A percentile compares a stretch with the other conserved stretches of the same genome.
phyloP scores from a whole-genome alignment of 2,329 filamentous ascomycete species.

The Penicillium sp. region DNA sequence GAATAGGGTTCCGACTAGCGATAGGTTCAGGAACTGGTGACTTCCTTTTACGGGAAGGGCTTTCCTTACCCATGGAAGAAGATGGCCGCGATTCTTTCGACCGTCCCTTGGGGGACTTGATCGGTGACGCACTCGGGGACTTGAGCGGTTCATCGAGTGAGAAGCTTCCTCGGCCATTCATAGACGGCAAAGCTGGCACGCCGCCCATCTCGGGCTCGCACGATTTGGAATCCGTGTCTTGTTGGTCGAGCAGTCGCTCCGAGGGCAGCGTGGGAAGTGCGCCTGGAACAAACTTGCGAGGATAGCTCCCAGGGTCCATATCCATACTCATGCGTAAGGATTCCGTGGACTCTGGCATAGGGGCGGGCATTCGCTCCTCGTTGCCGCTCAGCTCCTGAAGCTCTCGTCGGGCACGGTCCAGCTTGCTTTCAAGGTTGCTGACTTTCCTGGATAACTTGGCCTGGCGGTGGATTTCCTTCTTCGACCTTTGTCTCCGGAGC shows the following conservation, averaged over 20 bases:
- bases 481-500: conserved; percentile 49
- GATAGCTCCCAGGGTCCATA: conserved; percentile 25
- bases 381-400: conserved; percentile 48
- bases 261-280: conserved; percentile 45
- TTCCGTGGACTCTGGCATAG: conserved; percentile 8
- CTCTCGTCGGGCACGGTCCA: conserved; percentile 53
- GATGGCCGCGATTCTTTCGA: conserved; percentile 15
- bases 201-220: conserved; percentile 7
- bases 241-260: conserved; percentile 42
- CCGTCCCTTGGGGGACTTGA: conserved; percentile 16
- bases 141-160: conserved; percentile 11
- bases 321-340: conserved; percentile 21
- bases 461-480: conserved; percentile 55
- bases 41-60: conserved; percentile 35
- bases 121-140: conserved; percentile 1
- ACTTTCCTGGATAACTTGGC: conserved; percentile 57
- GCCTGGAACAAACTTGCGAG: conserved; percentile 40
- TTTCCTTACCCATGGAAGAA: conserved; percentile 27
- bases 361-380: conserved; percentile 20
- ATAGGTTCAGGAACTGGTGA: conserved; percentile 30
- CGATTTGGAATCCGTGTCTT: conserved; percentile 17
- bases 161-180: conserved; percentile 13
- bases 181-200: conserved; percentile 14
- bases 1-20: conserved; percentile 22
- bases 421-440: conserved; percentile 57